Base-by-base conservation (phyloP, 768 basidiomycete species). In the Tricholoma flavovirens region DNA sequence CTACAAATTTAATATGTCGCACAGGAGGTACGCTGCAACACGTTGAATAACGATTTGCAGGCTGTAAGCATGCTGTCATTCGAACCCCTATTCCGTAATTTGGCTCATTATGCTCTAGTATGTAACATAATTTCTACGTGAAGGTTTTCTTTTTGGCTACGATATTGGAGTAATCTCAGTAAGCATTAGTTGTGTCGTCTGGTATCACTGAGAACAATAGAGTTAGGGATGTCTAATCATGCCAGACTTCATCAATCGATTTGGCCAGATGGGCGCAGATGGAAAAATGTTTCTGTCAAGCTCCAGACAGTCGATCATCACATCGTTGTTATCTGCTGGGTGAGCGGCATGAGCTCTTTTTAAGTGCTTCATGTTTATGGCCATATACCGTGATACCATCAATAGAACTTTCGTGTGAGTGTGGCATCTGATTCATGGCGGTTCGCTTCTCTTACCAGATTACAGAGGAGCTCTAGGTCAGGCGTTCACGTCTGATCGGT, bases 111-210 rank as follows among this genome's bases (percentile, higher is more conserved):
- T 17, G 29, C 10, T 43, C 26, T 15, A 29, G 30, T 15, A 53
- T 40, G 52, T n/a, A n/a, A 53, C 29, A 32, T 6, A 30, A 17
- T 12, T 19, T 43, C 9, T 19, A 29, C 7, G 5, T 21, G 11
- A 38, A 81, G 84, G 83, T 10, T 87, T 86, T 66, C 69, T 87
- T 8, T 88, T 87, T 55, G 86, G 87, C 58, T 88, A 88, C 67
- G 86, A 88, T 60, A 86, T 88, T 66, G 86, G 87, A 67, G 83
- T 88, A 54, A 87, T 88, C 58, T 88, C 86, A 54, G 84, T 86
- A 58, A 52, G 77, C 66, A 4, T 51, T 29, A 26, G 22, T 4
- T 8, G 3, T 9, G 15, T 9, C 17, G 3, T 54, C 45, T 11
- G 3, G 36, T 29, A 8, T 36, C 8, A 11, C 22, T 35, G 22